Base-by-base conservation (phyloP, 495 filamentous ascomycete species). In the Hypoxylon fuscum region DNA sequence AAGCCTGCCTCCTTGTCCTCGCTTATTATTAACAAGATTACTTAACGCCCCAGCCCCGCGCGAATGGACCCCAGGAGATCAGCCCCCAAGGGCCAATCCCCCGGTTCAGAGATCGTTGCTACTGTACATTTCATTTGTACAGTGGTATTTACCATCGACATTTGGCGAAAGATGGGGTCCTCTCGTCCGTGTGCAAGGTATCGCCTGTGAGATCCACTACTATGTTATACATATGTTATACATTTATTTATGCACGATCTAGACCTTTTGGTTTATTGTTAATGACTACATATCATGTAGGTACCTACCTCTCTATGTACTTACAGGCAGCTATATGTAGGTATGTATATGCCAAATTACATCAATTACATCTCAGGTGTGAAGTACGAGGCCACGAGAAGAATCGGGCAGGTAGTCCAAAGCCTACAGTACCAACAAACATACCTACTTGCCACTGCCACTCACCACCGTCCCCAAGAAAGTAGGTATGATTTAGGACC, bases 1-100 rank as follows among this genome's bases (percentile, higher is more conserved):
- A 66, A 56, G 62, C 50, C 31, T 60, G 38, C 23, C 49, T 35
- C 63, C 57, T 61, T 51, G 46, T 48, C 20, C 55, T 61, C 63
- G 63, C 63, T 66, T 65, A 59, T 40, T 21, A 59, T 65, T 55
- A 59, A 59, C 55, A 56, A 61, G 56, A 61, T 66, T 66, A 61
- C 52, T 59, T 61, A 56, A 61, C 51, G 18, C 12, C 34, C 52
- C 38, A 35, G 32, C 12, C 9, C 32, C 15, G 1, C 15, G 3
- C 37, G 7, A 7, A 56, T 34, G 41, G 56, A n/a, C 56, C 51
- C 56, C 32, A 15, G 25, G 17, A 42, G 43, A 63, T 38, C 55
- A 48, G 46, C 51, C 63, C 63, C 63, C 63, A 59, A 64, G 29
- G 47, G 43, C 49, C 54, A 55, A 66, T 43, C 44, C 55, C 51